phyloP scores from a whole-genome alignment of 73 alveolate species.

The Halteria grandinella region DNA sequence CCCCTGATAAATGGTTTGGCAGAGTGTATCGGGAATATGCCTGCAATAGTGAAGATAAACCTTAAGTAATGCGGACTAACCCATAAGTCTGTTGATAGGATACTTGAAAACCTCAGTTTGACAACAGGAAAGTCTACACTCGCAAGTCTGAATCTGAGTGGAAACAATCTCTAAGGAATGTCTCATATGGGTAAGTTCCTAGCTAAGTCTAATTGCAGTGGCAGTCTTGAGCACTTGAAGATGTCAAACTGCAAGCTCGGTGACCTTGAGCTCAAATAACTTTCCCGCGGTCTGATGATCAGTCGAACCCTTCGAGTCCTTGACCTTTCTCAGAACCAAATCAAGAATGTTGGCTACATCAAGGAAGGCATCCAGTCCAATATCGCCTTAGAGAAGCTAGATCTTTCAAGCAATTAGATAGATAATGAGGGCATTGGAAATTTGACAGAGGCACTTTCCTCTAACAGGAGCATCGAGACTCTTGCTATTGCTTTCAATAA shows the following conservation, averaged over 20 bases:
- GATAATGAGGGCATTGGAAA: constrained; percentile 13
- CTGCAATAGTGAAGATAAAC: not conserved
- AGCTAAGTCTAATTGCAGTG: not conserved
- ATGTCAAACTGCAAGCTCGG: constrained; percentile 3
- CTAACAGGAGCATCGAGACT: constrained; percentile 26
- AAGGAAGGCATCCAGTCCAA: constrained; percentile 45
- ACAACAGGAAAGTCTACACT: not conserved
- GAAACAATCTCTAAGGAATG: constrained; percentile 17
- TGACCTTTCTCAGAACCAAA: constrained; percentile 29
- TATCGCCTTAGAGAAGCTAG: constrained; percentile 33
- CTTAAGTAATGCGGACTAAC: constrained; percentile 44
- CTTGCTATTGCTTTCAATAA: constrained; percentile 31
- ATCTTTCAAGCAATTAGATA: constrained; percentile 29
- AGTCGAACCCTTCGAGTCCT: constrained; percentile 20
- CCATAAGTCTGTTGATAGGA: not conserved
- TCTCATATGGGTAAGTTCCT: constrained; percentile 17
- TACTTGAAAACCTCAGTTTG: not conserved
- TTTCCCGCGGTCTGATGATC: constrained; percentile 23
- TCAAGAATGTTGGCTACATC: constrained; percentile 17
- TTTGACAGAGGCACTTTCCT: not conserved
- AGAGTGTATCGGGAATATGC: constrained; percentile 20
- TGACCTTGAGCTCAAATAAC: constrained; percentile 21
- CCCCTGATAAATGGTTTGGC: constrained; percentile 9
- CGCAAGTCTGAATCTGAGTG: not conserved
- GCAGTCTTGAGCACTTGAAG: constrained; percentile 20